Evolutionary conservation across 192 early-diverging fungal genomes (phyloP).

Genomic region (Ramicandelaber brevisporus): DNA sequence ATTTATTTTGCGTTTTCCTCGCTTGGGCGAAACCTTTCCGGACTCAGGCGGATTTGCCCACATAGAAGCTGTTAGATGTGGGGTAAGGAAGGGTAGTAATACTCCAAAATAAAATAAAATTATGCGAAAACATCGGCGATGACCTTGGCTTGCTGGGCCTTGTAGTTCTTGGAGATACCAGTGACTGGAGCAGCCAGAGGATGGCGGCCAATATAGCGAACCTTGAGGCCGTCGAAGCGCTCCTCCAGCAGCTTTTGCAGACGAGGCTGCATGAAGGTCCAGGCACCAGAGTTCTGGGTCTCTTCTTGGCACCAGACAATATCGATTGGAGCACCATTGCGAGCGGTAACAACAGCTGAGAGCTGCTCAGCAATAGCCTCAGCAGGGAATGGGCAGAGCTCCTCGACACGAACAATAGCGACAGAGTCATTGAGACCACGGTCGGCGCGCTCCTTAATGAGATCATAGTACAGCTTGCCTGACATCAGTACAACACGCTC

Average conservation of each 20-base stretch:
- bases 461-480: conserved; percentile 85
- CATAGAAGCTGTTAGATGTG: no score
- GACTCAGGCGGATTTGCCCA: no score
- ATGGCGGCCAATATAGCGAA: conserved; percentile 46
- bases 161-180: conserved; percentile 40
- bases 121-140: conserved; percentile 18
- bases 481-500: conserved; percentile 52
- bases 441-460: conserved; percentile 42
- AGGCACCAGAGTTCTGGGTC: conserved; percentile 80
- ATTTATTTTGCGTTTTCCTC: no score
- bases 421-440: conserved; percentile 26
- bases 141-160: conserved; percentile 33
- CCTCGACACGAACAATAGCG: conserved; percentile 73
- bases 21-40: no score
- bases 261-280: conserved; percentile 66
- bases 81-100: no score
- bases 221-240: conserved; percentile 3
- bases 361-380: conserved; percentile 34
- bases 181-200: conserved; percentile 57
- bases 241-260: conserved; percentile 45
- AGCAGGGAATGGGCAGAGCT: conserved; percentile 75
- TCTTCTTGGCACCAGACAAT: conserved; percentile 77
- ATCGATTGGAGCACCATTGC: conserved; percentile 32
- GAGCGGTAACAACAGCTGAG: no score
- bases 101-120: conserved; percentile 3